Evolutionary conservation across 768 basidiomycete genomes (phyloP).

Genomic region (Scleroderma bovista): DNA sequence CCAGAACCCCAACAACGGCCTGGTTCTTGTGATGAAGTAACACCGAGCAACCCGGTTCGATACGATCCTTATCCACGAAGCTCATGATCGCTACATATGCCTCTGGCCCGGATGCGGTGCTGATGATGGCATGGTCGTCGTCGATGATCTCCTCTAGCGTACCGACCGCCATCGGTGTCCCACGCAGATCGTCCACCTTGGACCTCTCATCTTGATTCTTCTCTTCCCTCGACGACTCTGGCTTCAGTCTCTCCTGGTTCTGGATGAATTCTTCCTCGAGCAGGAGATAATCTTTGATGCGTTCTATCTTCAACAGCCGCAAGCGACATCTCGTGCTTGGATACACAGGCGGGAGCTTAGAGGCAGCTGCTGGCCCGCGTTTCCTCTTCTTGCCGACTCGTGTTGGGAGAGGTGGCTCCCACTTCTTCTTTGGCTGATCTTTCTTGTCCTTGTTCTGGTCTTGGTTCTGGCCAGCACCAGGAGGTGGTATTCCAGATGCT

Average conservation of each 20-base stretch:
- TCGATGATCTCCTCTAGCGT: constrained; percentile 97
- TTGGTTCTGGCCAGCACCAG: constrained; percentile 45
- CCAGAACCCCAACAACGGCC: constrained; percentile 89
- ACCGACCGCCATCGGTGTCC: constrained; percentile 97
- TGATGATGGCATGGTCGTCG: constrained; percentile 99
- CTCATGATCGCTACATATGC: constrained; percentile 97
- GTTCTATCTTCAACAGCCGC: constrained; percentile 92
- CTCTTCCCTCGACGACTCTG: constrained; percentile 83
- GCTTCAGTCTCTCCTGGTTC: constrained; percentile 89
- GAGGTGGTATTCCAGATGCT: constrained; percentile 55
- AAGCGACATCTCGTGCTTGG: constrained; percentile 95
- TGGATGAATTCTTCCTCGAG: constrained; percentile 93
- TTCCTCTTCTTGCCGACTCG: constrained; percentile 95
- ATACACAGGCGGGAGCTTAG: constrained; percentile 87
- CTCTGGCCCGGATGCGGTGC: constrained; percentile 90
- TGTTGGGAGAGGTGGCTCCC: constrained; percentile 97
- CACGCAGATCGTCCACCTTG: constrained; percentile 90
- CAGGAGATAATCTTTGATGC: constrained; percentile 96
- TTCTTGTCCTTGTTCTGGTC: constrained; percentile 40
- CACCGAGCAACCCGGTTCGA: constrained; percentile 95
- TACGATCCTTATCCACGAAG: constrained; percentile 95
- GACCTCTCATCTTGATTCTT: constrained; percentile 94
- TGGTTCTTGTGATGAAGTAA: constrained; percentile 95
- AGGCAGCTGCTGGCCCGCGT: constrained; percentile 85
- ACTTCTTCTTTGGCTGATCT: constrained; percentile 79